Base-by-base conservation (phyloP, 805 yeast genomes). In the Lipomyces orientalis region DNA sequence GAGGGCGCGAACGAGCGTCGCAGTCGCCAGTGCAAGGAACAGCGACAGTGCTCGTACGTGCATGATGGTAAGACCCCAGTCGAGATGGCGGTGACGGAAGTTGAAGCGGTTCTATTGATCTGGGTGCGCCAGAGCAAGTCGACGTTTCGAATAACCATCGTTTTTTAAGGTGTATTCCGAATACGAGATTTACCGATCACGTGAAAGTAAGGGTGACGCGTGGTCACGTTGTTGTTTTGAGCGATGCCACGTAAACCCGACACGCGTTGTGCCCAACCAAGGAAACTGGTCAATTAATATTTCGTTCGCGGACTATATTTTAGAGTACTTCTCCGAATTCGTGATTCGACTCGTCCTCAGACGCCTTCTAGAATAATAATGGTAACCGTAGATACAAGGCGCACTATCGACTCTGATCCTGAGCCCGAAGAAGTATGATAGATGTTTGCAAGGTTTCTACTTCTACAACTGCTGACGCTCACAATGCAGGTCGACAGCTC, bases 1-100 rank as follows among this genome's bases (percentile, higher is more conserved):
- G 33, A 78, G 79, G 1, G 79, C 80, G n/a, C 62, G 58, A 8
- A 25, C 51, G 31, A 39, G 59, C 33, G 60, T 7, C 34, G 62
- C 62, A 16, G 34, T 14, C 10, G 14, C 60, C 43, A 56, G 16
- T 19, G n/a, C n/a, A 22, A 56, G 29, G 25, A 56, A 56, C 29
- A 56, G 60, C n/a, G 31, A 33, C 19, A 31, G 35, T 16, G 22
- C 49, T 43, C 49, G 49, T 14, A 43, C 49, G n/a, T 43, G 16
- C 49, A 43, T 43, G 49, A 8, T 43, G 49, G 16, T 43, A 19
- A 43, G 49, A 43, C 49, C 49, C n/a, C 49, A 43, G n/a, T 43
- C n/a, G 49, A 43, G 49, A 43, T 43, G 49, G 49, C 49, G 22
- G 22, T 43, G n/a, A 43, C 16, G 22, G 16, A 14, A 5, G 49